phyloP scores from a whole-genome alignment of 2,329 filamentous ascomycete genomes.

The Ceratocystis harringtonii region DNA sequence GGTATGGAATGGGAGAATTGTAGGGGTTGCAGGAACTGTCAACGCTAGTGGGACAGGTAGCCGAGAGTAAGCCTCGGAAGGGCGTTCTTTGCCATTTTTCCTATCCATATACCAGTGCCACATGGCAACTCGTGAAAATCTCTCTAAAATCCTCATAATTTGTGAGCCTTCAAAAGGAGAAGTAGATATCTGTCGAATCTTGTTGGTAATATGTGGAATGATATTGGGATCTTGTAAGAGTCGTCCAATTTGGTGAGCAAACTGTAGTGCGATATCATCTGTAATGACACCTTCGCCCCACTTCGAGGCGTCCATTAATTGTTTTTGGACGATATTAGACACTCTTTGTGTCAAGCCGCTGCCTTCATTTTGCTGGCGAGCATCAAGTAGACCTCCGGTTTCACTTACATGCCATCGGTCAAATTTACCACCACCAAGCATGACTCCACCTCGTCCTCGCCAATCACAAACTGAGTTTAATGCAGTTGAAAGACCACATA shows the following conservation, averaged over 20 bases:
- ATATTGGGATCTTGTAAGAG: slow-evolving; percentile 26
- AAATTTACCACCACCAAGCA: slow-evolving; percentile 54
- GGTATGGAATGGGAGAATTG: slow-evolving; percentile 90
- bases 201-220: slow-evolving; percentile 27
- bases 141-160: slow-evolving; percentile 68
- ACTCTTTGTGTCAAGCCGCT: slow-evolving; percentile 83
- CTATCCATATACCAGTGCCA: slow-evolving; percentile 80
- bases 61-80: slow-evolving; percentile 48
- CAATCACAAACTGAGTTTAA: slow-evolving; percentile 95
- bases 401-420: slow-evolving; percentile 93
- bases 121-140: slow-evolving; percentile 59
- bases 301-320: slow-evolving; percentile 67
- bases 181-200: slow-evolving; percentile 48
- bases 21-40: slow-evolving; percentile 73
- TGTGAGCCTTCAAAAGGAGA: slow-evolving; percentile 79
- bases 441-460: slow-evolving; percentile 74
- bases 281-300: slow-evolving; percentile 68
- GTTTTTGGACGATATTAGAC: slow-evolving; percentile 76
- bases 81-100: slow-evolving; percentile 46
- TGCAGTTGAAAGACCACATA: slow-evolving; percentile 87
- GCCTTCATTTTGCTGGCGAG: slow-evolving; percentile 40
- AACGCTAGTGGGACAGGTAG: slow-evolving; percentile 59
- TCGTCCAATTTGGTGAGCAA: slow-evolving; percentile 33
- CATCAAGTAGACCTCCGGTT: slow-evolving; percentile 66
- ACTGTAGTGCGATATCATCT: slow-evolving; percentile 34